phyloP scores from a whole-genome alignment of 2,329 filamentous ascomycete genomes.

The Aphanocladium album region DNA sequence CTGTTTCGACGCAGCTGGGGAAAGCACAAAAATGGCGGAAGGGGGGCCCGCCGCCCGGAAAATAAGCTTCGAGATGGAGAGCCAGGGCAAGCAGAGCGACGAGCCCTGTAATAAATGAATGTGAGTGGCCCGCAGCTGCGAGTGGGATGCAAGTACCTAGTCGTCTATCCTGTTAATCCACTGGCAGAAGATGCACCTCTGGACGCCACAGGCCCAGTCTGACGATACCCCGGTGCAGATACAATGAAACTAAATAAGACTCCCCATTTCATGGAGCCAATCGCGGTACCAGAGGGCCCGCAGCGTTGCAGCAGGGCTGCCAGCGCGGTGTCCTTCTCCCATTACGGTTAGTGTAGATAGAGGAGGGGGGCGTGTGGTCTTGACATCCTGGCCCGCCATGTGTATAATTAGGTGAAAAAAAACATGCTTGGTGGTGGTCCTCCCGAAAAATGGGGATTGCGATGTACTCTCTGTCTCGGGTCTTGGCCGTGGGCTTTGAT shows the following conservation, averaged over 20 bases:
- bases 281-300: neutral
- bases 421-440: neutral
- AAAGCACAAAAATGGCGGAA: neutral
- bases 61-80: conserved; percentile 1
- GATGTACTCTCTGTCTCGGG: conserved; percentile 7
- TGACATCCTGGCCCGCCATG: conserved; percentile 7
- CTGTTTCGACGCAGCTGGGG: conserved; percentile 7
- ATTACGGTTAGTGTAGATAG: neutral
- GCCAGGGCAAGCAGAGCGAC: neutral
- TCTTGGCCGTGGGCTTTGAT: conserved; percentile 7
- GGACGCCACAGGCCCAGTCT: neutral
- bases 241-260: neutral
- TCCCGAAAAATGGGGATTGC: conserved; percentile 8
- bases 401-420: conserved; percentile 8
- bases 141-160: neutral
- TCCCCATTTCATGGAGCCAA: neutral
- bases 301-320: conserved; percentile 3
- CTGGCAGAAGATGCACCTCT: neutral
- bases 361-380: neutral
- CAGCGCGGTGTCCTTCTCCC: conserved; percentile 9
- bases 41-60: neutral
- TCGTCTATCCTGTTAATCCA: conserved; percentile 8
- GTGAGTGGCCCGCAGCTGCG: neutral
- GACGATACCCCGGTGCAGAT: neutral
- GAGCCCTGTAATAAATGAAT: neutral